Evolutionary conservation across 345 rosid species (phyloP).

Genomic region (Dimocarpus longan): DNA sequence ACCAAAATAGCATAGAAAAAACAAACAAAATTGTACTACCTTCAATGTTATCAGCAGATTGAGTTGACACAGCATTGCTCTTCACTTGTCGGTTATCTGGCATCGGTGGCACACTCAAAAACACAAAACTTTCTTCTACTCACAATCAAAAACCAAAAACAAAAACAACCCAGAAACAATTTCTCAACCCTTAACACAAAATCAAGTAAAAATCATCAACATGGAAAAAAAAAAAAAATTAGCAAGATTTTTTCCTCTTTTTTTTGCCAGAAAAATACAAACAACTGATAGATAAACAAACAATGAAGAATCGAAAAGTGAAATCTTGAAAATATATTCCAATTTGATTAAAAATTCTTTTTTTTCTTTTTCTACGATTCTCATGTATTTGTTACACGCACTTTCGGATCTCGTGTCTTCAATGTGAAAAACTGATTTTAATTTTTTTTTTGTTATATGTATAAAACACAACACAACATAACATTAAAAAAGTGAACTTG

Average conservation of each 20-base stretch:
- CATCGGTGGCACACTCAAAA: conserved; percentile 45
- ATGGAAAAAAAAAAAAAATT: conserved; percentile 6
- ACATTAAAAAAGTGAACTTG: not conserved
- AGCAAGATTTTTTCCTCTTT: not conserved
- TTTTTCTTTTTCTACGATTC: conserved; percentile 37
- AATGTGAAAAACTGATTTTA: conserved; percentile 29
- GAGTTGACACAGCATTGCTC: conserved; percentile 61
- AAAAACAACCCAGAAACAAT: conserved; percentile 19
- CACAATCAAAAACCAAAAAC: conserved; percentile 21
- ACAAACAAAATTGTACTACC: conserved; percentile 42
- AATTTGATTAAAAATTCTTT: conserved; percentile 33
- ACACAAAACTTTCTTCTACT: conserved; percentile 8
- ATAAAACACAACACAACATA: not conserved
- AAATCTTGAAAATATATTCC: conserved; percentile 52
- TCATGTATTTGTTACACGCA: conserved; percentile 34
- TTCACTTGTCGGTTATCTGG: conserved; percentile 63
- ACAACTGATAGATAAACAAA: conserved; percentile 9
- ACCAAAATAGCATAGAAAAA: not conserved
- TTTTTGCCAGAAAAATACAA: not conserved
- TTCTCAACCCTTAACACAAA: conserved; percentile 10
- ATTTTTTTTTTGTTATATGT: too few species aligned
- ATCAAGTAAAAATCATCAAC: conserved; percentile 32
- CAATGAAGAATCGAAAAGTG: conserved; percentile 37
- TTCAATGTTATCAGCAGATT: conserved; percentile 59
- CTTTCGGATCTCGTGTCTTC: conserved; percentile 45